Percentiles rank a stretch among this genome's conserved stretches.
These are phyloP conservation scores for Euphorbia peplus DNA, from an alignment of 345 rosid genomes.

Conservation along the genomic window DNA sequence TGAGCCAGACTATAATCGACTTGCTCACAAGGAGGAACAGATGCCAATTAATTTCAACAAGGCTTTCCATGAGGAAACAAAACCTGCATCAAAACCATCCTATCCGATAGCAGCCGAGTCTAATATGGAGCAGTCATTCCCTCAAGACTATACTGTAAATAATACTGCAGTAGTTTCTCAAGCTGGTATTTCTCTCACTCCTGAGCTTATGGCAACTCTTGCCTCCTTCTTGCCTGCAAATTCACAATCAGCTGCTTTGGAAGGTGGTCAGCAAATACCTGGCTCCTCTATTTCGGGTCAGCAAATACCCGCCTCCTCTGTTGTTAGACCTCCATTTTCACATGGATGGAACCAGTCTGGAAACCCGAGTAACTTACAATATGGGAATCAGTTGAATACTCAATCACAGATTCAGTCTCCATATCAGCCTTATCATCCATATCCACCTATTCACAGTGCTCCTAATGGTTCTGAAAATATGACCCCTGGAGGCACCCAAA, in stretches of 20 bases:
- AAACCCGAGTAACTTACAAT: slow-evolving; percentile 36
- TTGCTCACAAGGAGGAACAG: slow-evolving; percentile 41
- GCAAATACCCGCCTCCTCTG: slow-evolving; percentile 39
- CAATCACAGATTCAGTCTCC: slow-evolving; percentile 38
- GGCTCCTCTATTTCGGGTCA: slow-evolving; percentile 28
- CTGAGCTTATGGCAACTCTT: slow-evolving; percentile 79
- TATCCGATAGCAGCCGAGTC: slow-evolving; percentile 36
- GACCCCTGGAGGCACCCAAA: slow-evolving; percentile 38
- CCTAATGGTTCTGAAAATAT: slow-evolving; percentile 42
- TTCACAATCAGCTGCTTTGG: slow-evolving; percentile 42
- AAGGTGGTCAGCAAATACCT: slow-evolving; percentile 41
- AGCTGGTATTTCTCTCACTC: slow-evolving; percentile 67
- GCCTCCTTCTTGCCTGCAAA: slow-evolving; percentile 60
- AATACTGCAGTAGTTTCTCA: slow-evolving; percentile 40
- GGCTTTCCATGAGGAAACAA: slow-evolving; percentile 46
- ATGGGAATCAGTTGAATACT: slow-evolving; percentile 48
- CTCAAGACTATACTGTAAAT: slow-evolving; percentile 34
- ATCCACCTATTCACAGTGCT: slow-evolving; percentile 36
- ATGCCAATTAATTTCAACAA: slow-evolving; percentile 39
- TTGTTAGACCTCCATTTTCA: slow-evolving; percentile 32
- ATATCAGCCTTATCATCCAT: slow-evolving; percentile 45
- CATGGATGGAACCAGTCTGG: slow-evolving; percentile 58
- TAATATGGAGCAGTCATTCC: slow-evolving; percentile 29
- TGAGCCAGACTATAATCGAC: slow-evolving; percentile 36
- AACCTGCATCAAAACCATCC: slow-evolving; percentile 35